phyloP scores from a whole-genome alignment of 1,139 yeast genomes.

The Suhomyces terraborum region DNA sequence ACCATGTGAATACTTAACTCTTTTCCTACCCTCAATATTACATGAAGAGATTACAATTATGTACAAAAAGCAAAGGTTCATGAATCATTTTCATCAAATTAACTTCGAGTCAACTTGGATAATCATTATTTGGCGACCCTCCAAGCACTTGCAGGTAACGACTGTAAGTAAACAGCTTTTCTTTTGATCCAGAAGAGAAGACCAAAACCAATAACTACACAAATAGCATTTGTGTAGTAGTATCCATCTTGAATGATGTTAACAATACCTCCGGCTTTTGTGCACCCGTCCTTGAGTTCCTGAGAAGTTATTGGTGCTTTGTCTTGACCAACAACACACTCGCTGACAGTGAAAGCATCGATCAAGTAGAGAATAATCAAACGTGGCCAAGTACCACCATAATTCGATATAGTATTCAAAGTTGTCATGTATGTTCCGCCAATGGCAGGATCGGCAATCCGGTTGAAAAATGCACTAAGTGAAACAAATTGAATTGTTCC shows the following conservation, averaged over 20 bases:
- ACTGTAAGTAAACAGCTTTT: conserved; percentile 59
- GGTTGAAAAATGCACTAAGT: conserved; percentile 91
- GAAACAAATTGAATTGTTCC: conserved; percentile 94
- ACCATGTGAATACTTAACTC: no score
- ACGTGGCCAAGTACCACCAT: conserved; percentile 98
- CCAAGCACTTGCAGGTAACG: conserved; percentile 70
- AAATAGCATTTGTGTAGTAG: conserved; percentile 70
- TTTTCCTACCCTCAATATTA: no score
- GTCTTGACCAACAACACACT: conserved; percentile 40
- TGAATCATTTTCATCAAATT: no score
- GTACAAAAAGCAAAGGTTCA: no score
- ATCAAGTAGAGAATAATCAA: conserved; percentile 74
- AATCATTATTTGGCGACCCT: conserved; percentile 46
- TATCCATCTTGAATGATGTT: conserved; percentile 73
- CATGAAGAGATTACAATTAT: no score
- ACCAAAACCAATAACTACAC: conserved; percentile 67
- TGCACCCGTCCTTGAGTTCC: conserved; percentile 49
- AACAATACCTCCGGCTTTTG: conserved; percentile 57
- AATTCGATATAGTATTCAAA: conserved; percentile 83
- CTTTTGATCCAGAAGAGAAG: conserved; percentile 70
- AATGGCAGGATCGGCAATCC: conserved; percentile 90
- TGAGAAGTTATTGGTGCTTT: conserved; percentile 18
- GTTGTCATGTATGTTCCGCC: conserved; percentile 99
- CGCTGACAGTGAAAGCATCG: conserved; percentile 69
- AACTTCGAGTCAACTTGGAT: no score